Conservation (phyloP, 2,329 filamentous ascomycete species). For the Aspergillus texensis region DNA sequence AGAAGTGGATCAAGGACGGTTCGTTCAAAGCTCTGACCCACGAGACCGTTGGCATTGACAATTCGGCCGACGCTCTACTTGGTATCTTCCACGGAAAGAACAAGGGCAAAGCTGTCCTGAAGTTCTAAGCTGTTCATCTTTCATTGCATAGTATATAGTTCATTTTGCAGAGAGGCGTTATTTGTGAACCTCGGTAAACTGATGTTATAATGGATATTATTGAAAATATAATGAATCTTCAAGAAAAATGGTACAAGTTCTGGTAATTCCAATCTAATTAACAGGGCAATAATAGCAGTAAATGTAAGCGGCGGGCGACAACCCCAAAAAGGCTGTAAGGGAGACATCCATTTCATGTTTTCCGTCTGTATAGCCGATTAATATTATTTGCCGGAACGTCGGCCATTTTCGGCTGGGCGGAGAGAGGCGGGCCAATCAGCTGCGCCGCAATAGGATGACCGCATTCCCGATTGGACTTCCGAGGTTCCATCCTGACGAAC, state of each 20-base stretch:
- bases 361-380: background rate
- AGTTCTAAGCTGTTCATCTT: slow-evolving; percentile 52
- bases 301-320: background rate
- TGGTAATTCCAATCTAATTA: no score
- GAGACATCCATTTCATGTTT: background rate
- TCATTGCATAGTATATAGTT: slow-evolving; percentile 8
- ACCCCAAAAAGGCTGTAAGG: background rate
- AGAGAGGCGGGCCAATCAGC: slow-evolving; percentile 39
- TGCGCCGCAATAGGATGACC: slow-evolving; percentile 39
- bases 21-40: slow-evolving; percentile 70
- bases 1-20: slow-evolving; percentile 75
- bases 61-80: slow-evolving; percentile 71
- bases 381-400: slow-evolving; percentile 25
- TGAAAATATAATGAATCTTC: background rate
- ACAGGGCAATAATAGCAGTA: background rate
- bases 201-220: slow-evolving; percentile 2
- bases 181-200: slow-evolving; percentile 1
- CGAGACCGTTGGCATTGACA: slow-evolving; percentile 76
- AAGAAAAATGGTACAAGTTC: background rate
- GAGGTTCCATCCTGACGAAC: slow-evolving; percentile 33
- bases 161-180: slow-evolving; percentile 11
- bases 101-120: slow-evolving; percentile 82
- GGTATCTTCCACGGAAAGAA: slow-evolving; percentile 78
- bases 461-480: slow-evolving; percentile 42
- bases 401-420: slow-evolving; percentile 45